Conservation (phyloP, 129 eudicot genomes). For the Deinandra increscens region DNA sequence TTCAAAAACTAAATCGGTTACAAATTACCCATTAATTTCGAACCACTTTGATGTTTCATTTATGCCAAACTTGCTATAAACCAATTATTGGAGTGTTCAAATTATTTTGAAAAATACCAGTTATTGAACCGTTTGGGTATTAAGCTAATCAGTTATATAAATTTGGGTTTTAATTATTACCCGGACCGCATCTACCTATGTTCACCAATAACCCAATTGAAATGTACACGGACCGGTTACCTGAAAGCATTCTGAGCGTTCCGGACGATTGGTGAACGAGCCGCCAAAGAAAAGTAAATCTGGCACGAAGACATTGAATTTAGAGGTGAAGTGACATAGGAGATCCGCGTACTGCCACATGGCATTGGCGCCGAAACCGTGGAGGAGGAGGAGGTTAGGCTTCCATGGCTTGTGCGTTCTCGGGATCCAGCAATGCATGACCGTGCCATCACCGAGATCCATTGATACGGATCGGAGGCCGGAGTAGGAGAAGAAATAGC, state of each 20-base stretch:
- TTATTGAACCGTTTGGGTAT: too few relatives aligned
- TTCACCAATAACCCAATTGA: too few relatives aligned
- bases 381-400: slow-evolving; percentile 63
- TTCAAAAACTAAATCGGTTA: too few relatives aligned
- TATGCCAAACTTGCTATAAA: too few relatives aligned
- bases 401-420: slow-evolving; percentile 39
- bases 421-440: slow-evolving; percentile 80
- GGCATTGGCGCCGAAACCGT: slow-evolving; percentile 90
- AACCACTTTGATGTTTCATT: too few relatives aligned
- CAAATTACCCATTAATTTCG: too few relatives aligned
- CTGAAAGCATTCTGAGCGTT: slow-evolving; percentile 59
- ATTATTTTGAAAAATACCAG: too few relatives aligned
- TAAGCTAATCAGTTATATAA: too few relatives aligned
- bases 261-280: slow-evolving; percentile 46
- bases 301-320: slow-evolving; percentile 63
- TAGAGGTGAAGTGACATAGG: slow-evolving; percentile 48
- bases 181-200: too few relatives aligned
- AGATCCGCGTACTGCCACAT: slow-evolving; percentile 88
- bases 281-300: slow-evolving; percentile 68
- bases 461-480: slow-evolving; percentile 60
- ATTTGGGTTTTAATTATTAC: too few relatives aligned
- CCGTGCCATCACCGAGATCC: slow-evolving; percentile 51
- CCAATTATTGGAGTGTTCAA: too few relatives aligned
- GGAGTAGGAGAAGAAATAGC: slow-evolving; percentile 48
- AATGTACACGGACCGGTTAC: too few relatives aligned